Evolutionary conservation across 495 filamentous ascomycete species (phyloP).

Genomic region (Evernia prunastri): DNA sequence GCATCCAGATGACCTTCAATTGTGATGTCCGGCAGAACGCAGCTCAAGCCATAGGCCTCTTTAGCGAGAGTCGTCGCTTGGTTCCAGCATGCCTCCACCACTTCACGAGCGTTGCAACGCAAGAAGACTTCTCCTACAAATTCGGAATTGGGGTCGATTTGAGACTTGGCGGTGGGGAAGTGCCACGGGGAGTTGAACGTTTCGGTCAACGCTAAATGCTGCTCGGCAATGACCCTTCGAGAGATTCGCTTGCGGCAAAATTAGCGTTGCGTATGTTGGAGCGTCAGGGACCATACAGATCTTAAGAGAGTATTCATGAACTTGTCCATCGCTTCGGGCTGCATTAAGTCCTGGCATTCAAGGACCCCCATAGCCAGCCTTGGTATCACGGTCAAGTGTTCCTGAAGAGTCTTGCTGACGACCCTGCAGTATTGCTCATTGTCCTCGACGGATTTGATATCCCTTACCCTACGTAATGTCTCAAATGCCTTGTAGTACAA

Average conservation of each 20-base stretch:
- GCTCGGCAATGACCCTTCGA: conserved; percentile 92
- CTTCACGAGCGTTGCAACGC: conserved; percentile 85
- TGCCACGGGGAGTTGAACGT: conserved; percentile 92
- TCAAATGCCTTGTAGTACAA: conserved; percentile 96
- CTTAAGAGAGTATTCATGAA: conserved; percentile 93
- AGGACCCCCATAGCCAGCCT: conserved; percentile 89
- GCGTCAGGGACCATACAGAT: conserved; percentile 54
- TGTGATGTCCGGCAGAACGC: conserved; percentile 70
- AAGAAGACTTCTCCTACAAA: conserved; percentile 95
- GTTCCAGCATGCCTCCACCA: conserved; percentile 74
- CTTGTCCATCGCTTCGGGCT: conserved; percentile 69
- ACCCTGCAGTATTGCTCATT: conserved; percentile 85
- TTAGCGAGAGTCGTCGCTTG: conserved; percentile 62
- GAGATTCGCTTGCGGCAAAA: conserved; percentile 51
- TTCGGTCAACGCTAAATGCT: conserved; percentile 93
- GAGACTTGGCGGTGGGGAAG: conserved; percentile 68
- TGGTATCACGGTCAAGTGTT: conserved; percentile 90
- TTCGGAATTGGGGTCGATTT: conserved; percentile 62
- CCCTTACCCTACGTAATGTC: conserved; percentile 69
- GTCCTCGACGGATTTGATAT: conserved; percentile 79
- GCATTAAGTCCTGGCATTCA: conserved; percentile 75
- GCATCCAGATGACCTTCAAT: conserved; percentile 81
- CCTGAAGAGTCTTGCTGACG: conserved; percentile 69
- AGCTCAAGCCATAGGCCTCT: conserved; percentile 61
- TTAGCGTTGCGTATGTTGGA: conserved; percentile 6